Evolutionary conservation across 2,329 filamentous ascomycete species (phyloP).

Genomic region (Dactylellina drechsleri): DNA sequence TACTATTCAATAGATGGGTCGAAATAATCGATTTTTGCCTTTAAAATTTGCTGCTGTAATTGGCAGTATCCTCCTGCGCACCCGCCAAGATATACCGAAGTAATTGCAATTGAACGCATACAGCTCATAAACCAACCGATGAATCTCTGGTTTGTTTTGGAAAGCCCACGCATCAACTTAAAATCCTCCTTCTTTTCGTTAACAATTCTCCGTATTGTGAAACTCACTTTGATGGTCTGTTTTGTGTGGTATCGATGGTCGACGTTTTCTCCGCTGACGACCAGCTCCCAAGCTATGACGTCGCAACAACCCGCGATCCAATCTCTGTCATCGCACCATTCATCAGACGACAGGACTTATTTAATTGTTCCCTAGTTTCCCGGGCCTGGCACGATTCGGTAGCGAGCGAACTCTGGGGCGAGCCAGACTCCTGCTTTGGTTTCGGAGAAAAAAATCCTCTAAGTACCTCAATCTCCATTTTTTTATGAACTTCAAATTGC

Average conservation of each 20-base stretch:
- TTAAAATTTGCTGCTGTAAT: no score
- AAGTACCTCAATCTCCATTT: constrained; percentile 12
- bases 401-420: constrained; percentile 52
- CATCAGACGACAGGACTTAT: constrained; percentile 51
- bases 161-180: no score
- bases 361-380: constrained; percentile 53
- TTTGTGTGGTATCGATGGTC: background rate
- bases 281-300: constrained; percentile 56
- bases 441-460: constrained; percentile 46
- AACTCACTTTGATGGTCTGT: no score
- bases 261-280: constrained; percentile 11
- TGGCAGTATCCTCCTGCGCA: no score
- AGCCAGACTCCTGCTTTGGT: constrained; percentile 45
- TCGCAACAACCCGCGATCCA: constrained; percentile 55
- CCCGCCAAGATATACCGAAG: no score
- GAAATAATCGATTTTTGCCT: no score
- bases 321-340: constrained; percentile 54
- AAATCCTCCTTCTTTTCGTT: no score
- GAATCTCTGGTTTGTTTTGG: no score
- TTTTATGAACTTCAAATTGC: background rate
- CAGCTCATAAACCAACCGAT: no score
- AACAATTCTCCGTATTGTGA: no score
- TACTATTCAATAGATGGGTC: no score
- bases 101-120: no score
- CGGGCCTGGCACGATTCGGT: constrained; percentile 54